A percentile compares a stretch with the other conserved stretches of the same genome.
Evolutionary conservation across 148 eudicot species (phyloP).

Genomic region (Salicornia ramosissima): DNA sequence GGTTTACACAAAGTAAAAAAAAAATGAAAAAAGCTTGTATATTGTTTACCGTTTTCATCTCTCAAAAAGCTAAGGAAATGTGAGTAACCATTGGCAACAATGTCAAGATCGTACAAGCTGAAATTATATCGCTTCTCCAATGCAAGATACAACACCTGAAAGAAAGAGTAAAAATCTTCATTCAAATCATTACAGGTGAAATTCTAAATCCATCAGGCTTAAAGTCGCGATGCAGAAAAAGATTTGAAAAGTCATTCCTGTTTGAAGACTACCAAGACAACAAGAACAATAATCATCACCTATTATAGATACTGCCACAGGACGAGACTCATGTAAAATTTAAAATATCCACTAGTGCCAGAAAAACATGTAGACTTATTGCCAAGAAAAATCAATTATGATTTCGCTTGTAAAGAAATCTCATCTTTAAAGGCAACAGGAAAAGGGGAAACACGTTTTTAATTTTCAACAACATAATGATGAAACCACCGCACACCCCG

Average conservation of each 20-base stretch:
- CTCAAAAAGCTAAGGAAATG: slow-evolving; percentile 57
- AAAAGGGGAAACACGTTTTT: background rate
- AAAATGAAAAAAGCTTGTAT: background rate
- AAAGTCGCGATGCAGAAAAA: background rate
- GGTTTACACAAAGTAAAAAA: background rate
- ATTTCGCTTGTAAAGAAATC: background rate
- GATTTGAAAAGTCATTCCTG: background rate
- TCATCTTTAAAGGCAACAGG: background rate
- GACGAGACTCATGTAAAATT: background rate
- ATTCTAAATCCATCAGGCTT: background rate
- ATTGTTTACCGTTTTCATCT: slow-evolving; percentile 30
- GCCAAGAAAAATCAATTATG: background rate
- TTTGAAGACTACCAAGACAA: background rate
- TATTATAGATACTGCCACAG: background rate
- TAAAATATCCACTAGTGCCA: background rate
- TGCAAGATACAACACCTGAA: slow-evolving; percentile 73
- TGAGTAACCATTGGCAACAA: slow-evolving; percentile 83
- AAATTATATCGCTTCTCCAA: slow-evolving; percentile 90
- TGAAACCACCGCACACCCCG: too few relatives aligned
- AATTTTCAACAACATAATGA: too few relatives aligned
- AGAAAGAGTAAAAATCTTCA: background rate
- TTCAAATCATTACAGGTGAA: background rate
- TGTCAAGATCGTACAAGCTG: slow-evolving; percentile 60
- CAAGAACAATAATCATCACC: background rate
- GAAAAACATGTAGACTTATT: background rate